Base-by-base conservation (phyloP, 495 filamentous ascomycete genomes). In the Aspergillus campestris region DNA sequence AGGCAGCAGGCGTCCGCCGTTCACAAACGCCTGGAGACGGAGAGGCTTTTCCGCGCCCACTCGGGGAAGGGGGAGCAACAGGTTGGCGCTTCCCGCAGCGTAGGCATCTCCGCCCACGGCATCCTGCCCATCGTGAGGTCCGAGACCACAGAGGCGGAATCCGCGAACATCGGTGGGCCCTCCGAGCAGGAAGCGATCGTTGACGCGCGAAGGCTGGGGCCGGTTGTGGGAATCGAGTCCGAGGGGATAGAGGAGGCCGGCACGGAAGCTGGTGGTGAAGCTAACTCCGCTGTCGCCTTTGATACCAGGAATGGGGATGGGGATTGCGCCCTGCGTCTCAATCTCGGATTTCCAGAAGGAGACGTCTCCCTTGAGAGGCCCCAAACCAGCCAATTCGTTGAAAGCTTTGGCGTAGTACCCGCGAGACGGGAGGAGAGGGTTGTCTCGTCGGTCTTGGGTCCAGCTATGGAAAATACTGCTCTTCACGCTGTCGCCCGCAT, bases 101-200 rank as follows among this genome's bases (percentile, higher is more conserved):
- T 89, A 97, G 7, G 94, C 68, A 62, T 98, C 92, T 5, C 92
- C 92, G 10, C 92, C 92, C 5, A 95, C 80, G 3, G 89, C 79
- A 64, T 97, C 92, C 9, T 60, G 49, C 3, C 87, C 85, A 56
- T 97, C 92, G 49, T 79, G 85, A 5, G 91, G 88, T 9, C 92
- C 92, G 10, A 97, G 72, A 4, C 94, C 94, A 14, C 79, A 82
- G 32, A 95, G 75, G 28, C 86, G 83, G 75, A 97, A 98, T 5
- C 91, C 92, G 40, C 92, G 84, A 28, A 98, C 87, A 59, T 95
- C 89, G 14, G 89, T 94, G 0, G 92, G 90, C 0, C 94, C 92
- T 37, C 92, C 92, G 33, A 98, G 87, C 41, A 84, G 78, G 72
- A 98, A 97, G 29, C 92, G 89, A 63, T 98, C 92, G 64, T 91